Conservation (phyloP, 2,329 filamentous ascomycete species). For the Aspergillus sp. region DNA sequence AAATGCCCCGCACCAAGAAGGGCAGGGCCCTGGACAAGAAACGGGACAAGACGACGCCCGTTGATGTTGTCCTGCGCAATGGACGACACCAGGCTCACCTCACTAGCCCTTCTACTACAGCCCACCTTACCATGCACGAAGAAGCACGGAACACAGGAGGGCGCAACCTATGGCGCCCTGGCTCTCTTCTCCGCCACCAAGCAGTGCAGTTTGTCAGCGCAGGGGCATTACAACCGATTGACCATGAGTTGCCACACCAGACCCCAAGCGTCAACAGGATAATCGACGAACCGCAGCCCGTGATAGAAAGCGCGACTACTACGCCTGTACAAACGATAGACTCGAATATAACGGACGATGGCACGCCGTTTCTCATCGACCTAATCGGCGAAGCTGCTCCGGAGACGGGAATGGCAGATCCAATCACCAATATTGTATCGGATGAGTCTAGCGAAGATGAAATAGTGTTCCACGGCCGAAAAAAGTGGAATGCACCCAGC, state of each 20-base stretch:
- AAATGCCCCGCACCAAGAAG: conserved; percentile 21
- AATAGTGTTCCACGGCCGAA: conserved; percentile 40
- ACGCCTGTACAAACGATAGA: not conserved
- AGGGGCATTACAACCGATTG: conserved; percentile 46
- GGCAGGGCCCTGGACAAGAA: conserved; percentile 13
- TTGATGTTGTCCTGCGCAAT: not conserved
- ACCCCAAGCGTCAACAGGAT: conserved; percentile 3
- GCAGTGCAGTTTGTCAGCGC: conserved; percentile 62
- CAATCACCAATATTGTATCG: conserved; percentile 33
- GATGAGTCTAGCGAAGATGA: conserved; percentile 69
- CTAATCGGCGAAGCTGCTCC: conserved; percentile 22
- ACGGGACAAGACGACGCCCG: not conserved
- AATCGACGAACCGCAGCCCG: not conserved
- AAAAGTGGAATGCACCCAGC: conserved; percentile 17
- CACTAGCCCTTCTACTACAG: conserved; percentile 17
- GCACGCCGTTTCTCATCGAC: not conserved
- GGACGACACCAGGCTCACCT: not conserved
- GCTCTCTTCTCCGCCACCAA: conserved; percentile 55
- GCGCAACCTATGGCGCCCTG: conserved; percentile 48
- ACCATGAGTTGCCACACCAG: conserved; percentile 22
- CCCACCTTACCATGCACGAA: conserved; percentile 51
- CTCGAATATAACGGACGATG: not conserved
- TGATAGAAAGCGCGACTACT: conserved; percentile 13
- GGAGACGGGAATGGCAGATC: conserved; percentile 31
- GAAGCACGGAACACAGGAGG: conserved; percentile 59